Base-by-base conservation (phyloP, 805 yeast species). In the Teunomyces funiuensis region DNA sequence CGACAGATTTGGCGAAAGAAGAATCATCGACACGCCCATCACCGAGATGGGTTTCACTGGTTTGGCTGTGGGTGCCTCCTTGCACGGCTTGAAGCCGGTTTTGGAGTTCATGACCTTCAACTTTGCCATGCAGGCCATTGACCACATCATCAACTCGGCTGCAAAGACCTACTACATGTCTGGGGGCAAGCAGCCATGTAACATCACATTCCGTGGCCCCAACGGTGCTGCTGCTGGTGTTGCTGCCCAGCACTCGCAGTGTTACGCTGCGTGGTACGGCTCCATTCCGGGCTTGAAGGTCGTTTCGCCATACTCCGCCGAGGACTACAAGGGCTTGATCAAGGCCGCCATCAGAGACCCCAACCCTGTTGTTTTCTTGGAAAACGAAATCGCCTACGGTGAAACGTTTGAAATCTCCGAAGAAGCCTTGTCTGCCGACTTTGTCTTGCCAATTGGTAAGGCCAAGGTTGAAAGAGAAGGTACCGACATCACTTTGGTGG, bases 171-270 rank as follows among this genome's bases (percentile, higher is more conserved):
- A 82, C 71, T 93, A 93, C 77, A 93, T 93, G 99, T 88, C 97
- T 50, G 99, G 99, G 67, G 99, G 99, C 77, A 86, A 83, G 50
- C 97, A 90, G 72, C 91, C 91, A 49, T 90, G 97, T 77, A 90
- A 88, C 72, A 88, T 91, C 62, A 90, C 96, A 41, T 93, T 93
- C 79, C 85, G 99, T 74, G 99, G 99, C 60, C 98, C 99, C 48
- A 93, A 93, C 70, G 99, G 99, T 71, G 97, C 99, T 37, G 97
- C 99, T 55, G 97, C 97, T 37, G 98, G 98, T 80, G 99, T 93
- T 55, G 99, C 81, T 57, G 99, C 99, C 45, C 99, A 93, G 74
- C 99, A 93, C 74, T 93, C 99, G 19, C 99, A 93, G 74, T 95
- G 89, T 73, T 93, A 82, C 69, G 78, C 96, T 42, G 89, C 97